These are phyloP conservation scores for Cicer chorassanicum DNA, from an alignment of 306 rosid species.

Conservation along the genomic window DNA sequence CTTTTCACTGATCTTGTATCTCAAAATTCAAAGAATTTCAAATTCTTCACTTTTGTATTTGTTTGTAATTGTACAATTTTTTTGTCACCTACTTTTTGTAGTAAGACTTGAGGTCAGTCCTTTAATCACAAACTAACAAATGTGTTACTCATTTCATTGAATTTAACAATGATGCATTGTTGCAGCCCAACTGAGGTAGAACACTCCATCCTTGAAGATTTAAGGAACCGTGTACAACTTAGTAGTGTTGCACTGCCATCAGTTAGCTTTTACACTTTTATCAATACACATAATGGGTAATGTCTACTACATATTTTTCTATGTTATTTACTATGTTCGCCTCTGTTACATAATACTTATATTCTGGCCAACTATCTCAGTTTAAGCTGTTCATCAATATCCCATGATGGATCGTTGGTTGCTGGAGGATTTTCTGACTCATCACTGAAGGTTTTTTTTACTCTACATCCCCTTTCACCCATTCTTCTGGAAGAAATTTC, in stretches of 20 bases:
- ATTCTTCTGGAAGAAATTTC: constrained; percentile 8
- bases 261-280: constrained; percentile 87
- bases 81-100: constrained; percentile 18
- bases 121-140: constrained; percentile 1
- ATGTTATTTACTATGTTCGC: constrained; percentile 35
- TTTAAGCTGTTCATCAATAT: constrained; percentile 91
- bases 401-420: constrained; percentile 90
- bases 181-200: constrained; percentile 88
- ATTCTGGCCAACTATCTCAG: constrained; percentile 52
- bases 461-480: constrained; percentile 13
- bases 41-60: constrained; percentile 35
- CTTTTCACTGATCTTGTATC: not conserved
- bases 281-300: constrained; percentile 90
- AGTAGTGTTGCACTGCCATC: constrained; percentile 89
- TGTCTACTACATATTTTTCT: constrained; percentile 29
- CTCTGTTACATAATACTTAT: constrained; percentile 42
- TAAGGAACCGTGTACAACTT: constrained; percentile 95
- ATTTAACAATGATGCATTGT: constrained; percentile 43
- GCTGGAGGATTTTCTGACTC: constrained; percentile 99
- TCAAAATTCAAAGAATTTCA: not conserved
- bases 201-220: constrained; percentile 92
- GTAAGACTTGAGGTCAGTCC: constrained; percentile 32
- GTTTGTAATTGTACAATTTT: constrained; percentile 31
- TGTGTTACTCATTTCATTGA: constrained; percentile 29
- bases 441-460: constrained; percentile 70